A percentile compares a stretch with the other conserved stretches of the same genome.
phyloP scores from a whole-genome alignment of 371 early-diverging fungal genomes.

The Mucor racemosus region DNA sequence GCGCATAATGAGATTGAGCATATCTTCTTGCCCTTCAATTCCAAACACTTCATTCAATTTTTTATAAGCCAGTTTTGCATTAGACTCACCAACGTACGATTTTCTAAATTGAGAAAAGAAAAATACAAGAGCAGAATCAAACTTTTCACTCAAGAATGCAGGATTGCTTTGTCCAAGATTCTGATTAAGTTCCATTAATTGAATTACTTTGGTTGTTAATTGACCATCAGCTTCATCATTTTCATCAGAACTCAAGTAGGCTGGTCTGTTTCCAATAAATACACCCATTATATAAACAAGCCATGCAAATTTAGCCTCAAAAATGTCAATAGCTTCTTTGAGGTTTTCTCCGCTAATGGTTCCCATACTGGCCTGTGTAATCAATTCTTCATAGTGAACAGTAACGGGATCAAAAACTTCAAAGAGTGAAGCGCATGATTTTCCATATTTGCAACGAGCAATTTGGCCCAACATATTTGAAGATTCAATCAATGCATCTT shows the following conservation, averaged over 20 bases:
- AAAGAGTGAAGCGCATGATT: slow-evolving; percentile 57
- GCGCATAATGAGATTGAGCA: slow-evolving; percentile 73
- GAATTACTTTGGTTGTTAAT: slow-evolving; percentile 56
- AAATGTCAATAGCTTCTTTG: slow-evolving; percentile 46
- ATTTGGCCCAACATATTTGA: slow-evolving; percentile 73
- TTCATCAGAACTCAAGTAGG: slow-evolving; percentile 62
- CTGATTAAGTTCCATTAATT: slow-evolving; percentile 55
- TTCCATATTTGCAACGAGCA: slow-evolving; percentile 71
- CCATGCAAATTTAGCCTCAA: slow-evolving; percentile 76
- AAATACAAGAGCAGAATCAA: slow-evolving; percentile 73
- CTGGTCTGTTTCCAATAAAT: slow-evolving; percentile 65
- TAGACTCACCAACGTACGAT: slow-evolving; percentile 64
- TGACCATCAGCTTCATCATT: slow-evolving; percentile 64
- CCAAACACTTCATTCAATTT: slow-evolving; percentile 58
- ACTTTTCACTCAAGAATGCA: slow-evolving; percentile 42
- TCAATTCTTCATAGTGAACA: slow-evolving; percentile 51
- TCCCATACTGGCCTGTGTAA: slow-evolving; percentile 28
- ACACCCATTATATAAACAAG: slow-evolving; percentile 74
- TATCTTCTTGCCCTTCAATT: slow-evolving; percentile 55
- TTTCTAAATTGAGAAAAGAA: slow-evolving; percentile 75
- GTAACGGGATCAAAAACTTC: slow-evolving; percentile 68
- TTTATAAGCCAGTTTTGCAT: slow-evolving; percentile 59
- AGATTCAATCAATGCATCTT: slow-evolving; percentile 66
- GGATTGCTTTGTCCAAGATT: slow-evolving; percentile 29
- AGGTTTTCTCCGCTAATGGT: slow-evolving; percentile 26